These are phyloP conservation scores for Dryas integrifolia DNA, from an alignment of 331 rosid species.

Conservation along the genomic window DNA sequence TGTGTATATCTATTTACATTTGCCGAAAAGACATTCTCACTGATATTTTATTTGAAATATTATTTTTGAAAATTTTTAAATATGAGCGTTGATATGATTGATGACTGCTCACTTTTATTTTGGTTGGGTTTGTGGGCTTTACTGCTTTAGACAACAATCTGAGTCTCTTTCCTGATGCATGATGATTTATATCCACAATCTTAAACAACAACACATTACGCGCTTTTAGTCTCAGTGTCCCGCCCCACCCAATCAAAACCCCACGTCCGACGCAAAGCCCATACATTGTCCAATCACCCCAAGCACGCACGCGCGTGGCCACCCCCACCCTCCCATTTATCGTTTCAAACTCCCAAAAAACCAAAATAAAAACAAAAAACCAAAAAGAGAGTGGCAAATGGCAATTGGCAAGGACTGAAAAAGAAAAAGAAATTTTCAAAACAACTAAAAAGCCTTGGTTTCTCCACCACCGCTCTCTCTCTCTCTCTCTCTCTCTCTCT, in stretches of 20 bases:
- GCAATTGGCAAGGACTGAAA: constrained; percentile 27
- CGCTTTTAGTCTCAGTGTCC: not conserved
- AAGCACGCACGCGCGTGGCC: not conserved
- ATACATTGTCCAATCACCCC: not conserved
- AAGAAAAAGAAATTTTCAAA: not conserved
- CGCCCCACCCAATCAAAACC: constrained; percentile 4
- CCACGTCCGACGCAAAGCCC: not conserved
- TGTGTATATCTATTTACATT: too few species aligned
- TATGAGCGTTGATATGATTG: too few species aligned
- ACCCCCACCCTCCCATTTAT: not conserved
- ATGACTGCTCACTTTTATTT: too few species aligned
- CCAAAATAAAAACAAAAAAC: not conserved
- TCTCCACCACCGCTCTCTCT: constrained; percentile 38
- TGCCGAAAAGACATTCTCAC: too few species aligned
- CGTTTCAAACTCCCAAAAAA: not conserved
- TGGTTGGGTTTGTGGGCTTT: too few species aligned
- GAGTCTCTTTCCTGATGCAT: not conserved
- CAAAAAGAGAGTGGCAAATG: constrained; percentile 29
- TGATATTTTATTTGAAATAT: too few species aligned
- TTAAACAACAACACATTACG: not conserved
- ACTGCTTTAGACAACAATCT: too few species aligned
- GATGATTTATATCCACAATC: not conserved
- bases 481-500: constrained; percentile 12
- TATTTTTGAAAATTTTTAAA: too few species aligned
- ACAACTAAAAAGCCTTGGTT: constrained; percentile 24